phyloP scores from a whole-genome alignment of 495 filamentous ascomycete species.

The Apodospora peruviana region DNA sequence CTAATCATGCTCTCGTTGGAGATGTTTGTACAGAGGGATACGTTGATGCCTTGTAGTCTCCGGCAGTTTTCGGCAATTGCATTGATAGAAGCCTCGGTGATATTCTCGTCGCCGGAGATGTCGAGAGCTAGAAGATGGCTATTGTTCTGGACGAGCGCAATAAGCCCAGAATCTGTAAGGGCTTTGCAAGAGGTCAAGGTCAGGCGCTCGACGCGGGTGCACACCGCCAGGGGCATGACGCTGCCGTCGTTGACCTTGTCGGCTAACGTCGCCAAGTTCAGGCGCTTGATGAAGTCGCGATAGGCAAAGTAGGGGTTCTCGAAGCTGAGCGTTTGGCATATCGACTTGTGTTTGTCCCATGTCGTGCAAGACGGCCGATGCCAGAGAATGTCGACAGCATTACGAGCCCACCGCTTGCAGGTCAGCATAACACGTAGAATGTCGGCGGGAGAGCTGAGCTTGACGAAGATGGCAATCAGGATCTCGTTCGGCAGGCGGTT shows the following conservation, averaged over 20 bases:
- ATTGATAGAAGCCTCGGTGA: constrained; percentile 78
- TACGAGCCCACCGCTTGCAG: constrained; percentile 85
- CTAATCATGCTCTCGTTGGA: constrained; percentile 78
- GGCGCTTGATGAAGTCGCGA: constrained; percentile 75
- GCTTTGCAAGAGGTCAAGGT: constrained; percentile 87
- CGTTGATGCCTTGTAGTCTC: constrained; percentile 87
- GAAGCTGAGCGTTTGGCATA: constrained; percentile 68
- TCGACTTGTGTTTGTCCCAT: constrained; percentile 71
- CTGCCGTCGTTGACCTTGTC: constrained; percentile 82
- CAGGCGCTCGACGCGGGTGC: constrained; percentile 88
- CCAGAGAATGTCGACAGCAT: constrained; percentile 91
- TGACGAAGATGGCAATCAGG: constrained; percentile 85
- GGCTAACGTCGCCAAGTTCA: constrained; percentile 80
- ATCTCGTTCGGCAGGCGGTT: constrained; percentile 87
- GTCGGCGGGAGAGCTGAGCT: constrained; percentile 67
- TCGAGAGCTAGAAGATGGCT: constrained; percentile 82
- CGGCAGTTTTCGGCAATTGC: constrained; percentile 76
- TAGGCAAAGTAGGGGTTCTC: constrained; percentile 75
- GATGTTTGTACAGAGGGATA: constrained; percentile 78
- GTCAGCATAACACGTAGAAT: constrained; percentile 87
- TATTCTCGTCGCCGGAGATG: constrained; percentile 69
- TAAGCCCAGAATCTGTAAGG: constrained; percentile 78
- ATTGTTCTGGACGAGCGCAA: constrained; percentile 73
- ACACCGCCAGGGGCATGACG: constrained; percentile 71
- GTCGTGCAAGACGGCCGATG: constrained; percentile 85